Evolutionary conservation across 148 eudicot species (phyloP), one percentile per base, ranked within the genome.

Genomic region (Pharnaceum exiguum): DNA sequence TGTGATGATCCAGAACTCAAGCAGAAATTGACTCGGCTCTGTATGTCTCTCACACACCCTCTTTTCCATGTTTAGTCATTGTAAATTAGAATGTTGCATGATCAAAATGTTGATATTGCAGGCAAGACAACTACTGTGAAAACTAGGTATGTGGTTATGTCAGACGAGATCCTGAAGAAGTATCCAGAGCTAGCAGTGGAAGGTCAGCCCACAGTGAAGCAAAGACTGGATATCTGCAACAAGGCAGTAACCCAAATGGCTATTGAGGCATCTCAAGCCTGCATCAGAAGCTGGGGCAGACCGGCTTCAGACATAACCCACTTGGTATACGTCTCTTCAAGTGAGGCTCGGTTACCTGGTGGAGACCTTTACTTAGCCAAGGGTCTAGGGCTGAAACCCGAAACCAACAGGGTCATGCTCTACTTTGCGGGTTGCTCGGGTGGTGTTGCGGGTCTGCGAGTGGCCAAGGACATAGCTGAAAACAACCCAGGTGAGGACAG

Each of bases 401-500:
- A 89, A 26, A 89, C 91, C 16, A 67, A 72, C 2, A 75, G 96
- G 1, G 82, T 80, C 30, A 81, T 83, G 95, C 85, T 93, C 58
- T 85, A 89, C 72, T 93, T 93, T 63, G 63, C 73, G 24, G 96
- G 96, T 40, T 93, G 96, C 81, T 93, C 96, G 0, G 96, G 99
- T 7, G 99, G 96, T 0, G 95, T 89, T 7, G 91, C 96, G 0
- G 99, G 96, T 10, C 87, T 94, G 1, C 76, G 96, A 10, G 91
- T 86, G 15, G 95, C 96, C 13, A 86, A 89, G 55, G 96, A 94
- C 69, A 74, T 94, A 29, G 95, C 99, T 12, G 96, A 94, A 71
- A 89, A 94, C 63, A 94, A 94, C 60, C 99, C 95, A 7, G 99
- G n/a, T n/a, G n/a, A n/a, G n/a, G n/a, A n/a, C n/a, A n/a, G n/a